Base-by-base conservation (phyloP, 1,139 yeast genomes). In the Geotrichum aggregatum region DNA sequence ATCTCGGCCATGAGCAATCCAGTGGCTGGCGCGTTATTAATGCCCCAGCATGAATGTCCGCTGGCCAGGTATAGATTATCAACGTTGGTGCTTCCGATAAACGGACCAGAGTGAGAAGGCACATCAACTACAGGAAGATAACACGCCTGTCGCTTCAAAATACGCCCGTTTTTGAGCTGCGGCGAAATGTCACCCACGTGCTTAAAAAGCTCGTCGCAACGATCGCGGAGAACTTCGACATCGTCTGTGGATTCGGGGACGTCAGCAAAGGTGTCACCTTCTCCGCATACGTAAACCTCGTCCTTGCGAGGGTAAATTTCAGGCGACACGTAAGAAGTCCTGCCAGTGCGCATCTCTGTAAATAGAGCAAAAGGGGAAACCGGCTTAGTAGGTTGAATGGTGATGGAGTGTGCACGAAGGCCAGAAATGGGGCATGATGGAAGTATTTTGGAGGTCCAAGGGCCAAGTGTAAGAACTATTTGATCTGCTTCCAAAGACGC, bases 31-130 rank as follows among this genome's bases (percentile, higher is more conserved):
- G 97, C 97, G 68, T 92, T 91, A 70, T 92, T 92, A 58, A 92
- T 92, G 22, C 98, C 98, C 98, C 98, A 92, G 71, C 98, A 92
- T 19, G 95, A 84, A 68, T 92, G 98, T 1, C 98, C 98, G 18
- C 94, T 80, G 2, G 97, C 96, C 55, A 92, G 71, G 62, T 73
- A 87, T 57, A 92, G 72, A 58, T 84, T 84, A 26, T 78, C 80
- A 18, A 88, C 92, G 63, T 89, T 88, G 0, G 98, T 91, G 63
- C 87, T 91, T 46, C 98, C 98, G 59, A 92, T 83, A 54, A 92
- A 75, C 0, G 98, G 98, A 2, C 98, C 98, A 3, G 94, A 82
- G 49, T 89, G 82, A 2, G 94, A 84, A 1, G 97, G 95, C 3
- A 88, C 91, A 65, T 91, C 96, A 50, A 91, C 77, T 2, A 92